phyloP scores from a whole-genome alignment of 352 stramenopile species.

The Elongisporangium undulatum region DNA sequence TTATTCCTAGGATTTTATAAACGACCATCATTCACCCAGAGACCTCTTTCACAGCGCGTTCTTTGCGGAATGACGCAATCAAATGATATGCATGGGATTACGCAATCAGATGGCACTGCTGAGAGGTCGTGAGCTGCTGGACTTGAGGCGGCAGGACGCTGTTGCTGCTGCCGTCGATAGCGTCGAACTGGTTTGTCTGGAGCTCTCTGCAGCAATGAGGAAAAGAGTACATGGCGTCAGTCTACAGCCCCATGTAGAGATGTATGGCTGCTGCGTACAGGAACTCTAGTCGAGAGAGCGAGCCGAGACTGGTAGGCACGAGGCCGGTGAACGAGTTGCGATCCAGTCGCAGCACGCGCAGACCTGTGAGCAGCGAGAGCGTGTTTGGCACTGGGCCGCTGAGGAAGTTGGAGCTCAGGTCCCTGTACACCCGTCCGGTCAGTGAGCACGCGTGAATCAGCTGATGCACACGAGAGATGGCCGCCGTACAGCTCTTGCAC shows the following conservation, averaged over 20 bases:
- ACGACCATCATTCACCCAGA: not conserved
- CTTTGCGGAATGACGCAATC: not conserved
- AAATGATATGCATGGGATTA: conserved; percentile 13
- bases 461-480: not conserved
- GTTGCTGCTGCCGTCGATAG: conserved; percentile 16
- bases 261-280: conserved; percentile 27
- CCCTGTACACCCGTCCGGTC: conserved; percentile 16
- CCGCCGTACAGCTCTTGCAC: conserved; percentile 55
- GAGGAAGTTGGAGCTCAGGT: conserved; percentile 72
- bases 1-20: not conserved
- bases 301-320: conserved; percentile 34
- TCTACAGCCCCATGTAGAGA: not conserved
- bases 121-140: conserved; percentile 34
- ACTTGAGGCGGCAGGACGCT: conserved; percentile 31
- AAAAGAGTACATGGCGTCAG: not conserved
- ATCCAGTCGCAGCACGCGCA: conserved; percentile 52
- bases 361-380: conserved; percentile 23
- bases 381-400: conserved; percentile 39
- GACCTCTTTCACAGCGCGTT: not conserved
- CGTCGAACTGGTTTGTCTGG: conserved; percentile 48
- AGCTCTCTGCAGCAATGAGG: conserved; percentile 25
- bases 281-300: conserved; percentile 43
- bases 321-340: conserved; percentile 42
- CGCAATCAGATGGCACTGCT: conserved; percentile 20
- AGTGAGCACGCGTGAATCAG: not conserved